Evolutionary conservation across 257 asterid genomes (phyloP).

Genomic region (Schizonepeta tenuifolia): DNA sequence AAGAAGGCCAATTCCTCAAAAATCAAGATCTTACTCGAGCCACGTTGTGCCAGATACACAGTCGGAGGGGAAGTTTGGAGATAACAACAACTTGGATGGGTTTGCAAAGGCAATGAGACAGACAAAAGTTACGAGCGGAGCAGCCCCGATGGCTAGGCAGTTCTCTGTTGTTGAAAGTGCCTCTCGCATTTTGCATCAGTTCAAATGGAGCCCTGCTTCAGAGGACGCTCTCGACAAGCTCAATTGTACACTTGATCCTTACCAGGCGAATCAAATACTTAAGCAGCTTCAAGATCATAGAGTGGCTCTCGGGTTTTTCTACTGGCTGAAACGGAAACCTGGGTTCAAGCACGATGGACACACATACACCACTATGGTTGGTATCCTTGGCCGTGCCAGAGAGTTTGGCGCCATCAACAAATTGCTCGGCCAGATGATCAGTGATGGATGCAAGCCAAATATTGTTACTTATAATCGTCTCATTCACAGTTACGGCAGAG

Average conservation of each 20-base stretch:
- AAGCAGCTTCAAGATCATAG: constrained; percentile 77
- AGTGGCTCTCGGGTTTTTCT: constrained; percentile 81
- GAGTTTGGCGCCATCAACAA: constrained; percentile 73
- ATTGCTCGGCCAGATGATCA: constrained; percentile 80
- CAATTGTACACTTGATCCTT: constrained; percentile 63
- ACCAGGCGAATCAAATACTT: constrained; percentile 91
- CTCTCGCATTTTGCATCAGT: constrained; percentile 59
- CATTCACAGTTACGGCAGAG: constrained; percentile 91
- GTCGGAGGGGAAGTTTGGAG: constrained; percentile 47
- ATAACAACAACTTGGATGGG: constrained; percentile 46
- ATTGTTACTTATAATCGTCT: constrained; percentile 91
- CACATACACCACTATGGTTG: constrained; percentile 95
- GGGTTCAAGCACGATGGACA: constrained; percentile 95
- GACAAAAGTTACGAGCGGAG: constrained; percentile 39
- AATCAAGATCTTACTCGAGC: constrained; percentile 51
- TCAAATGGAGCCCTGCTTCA: constrained; percentile 72
- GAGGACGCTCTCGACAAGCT: constrained; percentile 75
- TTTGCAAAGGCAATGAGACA: constrained; percentile 49
- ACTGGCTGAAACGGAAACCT: constrained; percentile 78
- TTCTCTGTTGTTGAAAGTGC: constrained; percentile 55
- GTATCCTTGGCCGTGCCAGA: constrained; percentile 90
- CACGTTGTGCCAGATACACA: constrained; percentile 40
- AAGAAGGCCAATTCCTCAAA: constrained; percentile 55
- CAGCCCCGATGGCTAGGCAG: constrained; percentile 47
- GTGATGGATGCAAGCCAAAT: constrained; percentile 84